Base-by-base conservation (phyloP, 371 early-diverging fungal genomes). In the Rhizopus arrhizus region DNA sequence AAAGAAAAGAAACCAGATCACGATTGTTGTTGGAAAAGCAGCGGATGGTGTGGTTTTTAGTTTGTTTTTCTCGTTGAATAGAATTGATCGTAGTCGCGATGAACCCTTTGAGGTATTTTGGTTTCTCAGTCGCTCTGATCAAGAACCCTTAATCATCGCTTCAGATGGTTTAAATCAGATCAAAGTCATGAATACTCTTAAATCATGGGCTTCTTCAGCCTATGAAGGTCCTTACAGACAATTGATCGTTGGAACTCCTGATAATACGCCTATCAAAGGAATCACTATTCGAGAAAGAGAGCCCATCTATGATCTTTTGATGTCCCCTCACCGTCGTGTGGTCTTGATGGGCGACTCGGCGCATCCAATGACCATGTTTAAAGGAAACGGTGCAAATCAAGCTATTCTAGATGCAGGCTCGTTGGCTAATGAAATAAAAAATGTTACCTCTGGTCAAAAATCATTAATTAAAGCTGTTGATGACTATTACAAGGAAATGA, bases 381-480 rank as follows among this genome's bases (percentile, higher is more conserved):
- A 51, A 6, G 66, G 61, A 32, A 57, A 66, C 53, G 66, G 62
- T 62, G 71, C 61, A 16, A 74, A 74, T 41, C 77, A 76, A 48
- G 77, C 73, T 13, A 68, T 76, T 38, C 10, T 66, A 0, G 73
- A 76, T 56, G 51, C 69, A 10, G 53, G 48, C n/a, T 40, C 49
- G n/a, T 53, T 76, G 22, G 66, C 60, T 12, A 31, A 48, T 12
- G 48, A 60, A 43, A 46, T 76, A 5, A 38, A 40, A 2, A 45
- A 58, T 5, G 57, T 52, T 0, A 40, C 64, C 40, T 42, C 64
- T n/a, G 56, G 33, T 8, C 49, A 73, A 38, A 63, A 60, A 10
- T 15, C 61, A n/a, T 22, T 69, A 4, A 28, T n/a, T 8, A 56
- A 70, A 41, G 77, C 71, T 1, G 9, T 70, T 5, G 34, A 58